Evolutionary conservation across 2,329 filamentous ascomycete species (phyloP), one percentile per base, ranked within the genome.

Genomic region (Bipolaris bicolor): DNA sequence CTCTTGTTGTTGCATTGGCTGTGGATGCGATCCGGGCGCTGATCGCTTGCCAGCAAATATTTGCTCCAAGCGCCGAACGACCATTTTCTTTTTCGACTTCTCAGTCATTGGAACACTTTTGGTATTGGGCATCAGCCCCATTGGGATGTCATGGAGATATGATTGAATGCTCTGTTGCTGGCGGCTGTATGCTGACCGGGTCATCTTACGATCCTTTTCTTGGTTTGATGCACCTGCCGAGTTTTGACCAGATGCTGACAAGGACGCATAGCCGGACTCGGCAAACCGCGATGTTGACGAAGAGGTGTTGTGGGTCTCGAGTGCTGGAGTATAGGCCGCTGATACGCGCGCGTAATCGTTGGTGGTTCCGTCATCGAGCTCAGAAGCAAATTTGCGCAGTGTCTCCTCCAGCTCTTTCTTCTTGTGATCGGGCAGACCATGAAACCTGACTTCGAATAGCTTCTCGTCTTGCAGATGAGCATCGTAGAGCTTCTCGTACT

Each of bases 381-480:
- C 84, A 1, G 86, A 82, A 1, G 88, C 87, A 63, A 94, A 93
- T 47, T 88, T 86, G 52, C 87, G 85, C 9, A 96, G 77, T 0
- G 88, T 86, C 6, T 88, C 84, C 70, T 96, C 91, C 18, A 96
- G 76, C 62, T 95, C 90, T 55, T 87, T 83, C 75, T 90, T 92
- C 78, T 92, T 93, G 48, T 85, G 82, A 45, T 86, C 82, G 0
- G 90, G 84, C 39, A 96, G 76, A 0, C 88, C 87, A 65, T 95
- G 90, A 29, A 93, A 84, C 65, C 90, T 89, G 59, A 96, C 86
- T 72, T 96, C 92, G 65, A 96, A 94, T 0, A 96, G 76, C 70
- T 90, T 92, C 29, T 96, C 90, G 45, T 88, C 86, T 33, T 88
- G 84, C 48, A 93, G 77, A 61, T 88, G 84, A 40, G 88, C 83